Percentiles rank a stretch among this genome's conserved stretches.
Evolutionary conservation across 2,329 filamentous ascomycete species (phyloP).

Genomic region (Trichoderma lentiforme): DNA sequence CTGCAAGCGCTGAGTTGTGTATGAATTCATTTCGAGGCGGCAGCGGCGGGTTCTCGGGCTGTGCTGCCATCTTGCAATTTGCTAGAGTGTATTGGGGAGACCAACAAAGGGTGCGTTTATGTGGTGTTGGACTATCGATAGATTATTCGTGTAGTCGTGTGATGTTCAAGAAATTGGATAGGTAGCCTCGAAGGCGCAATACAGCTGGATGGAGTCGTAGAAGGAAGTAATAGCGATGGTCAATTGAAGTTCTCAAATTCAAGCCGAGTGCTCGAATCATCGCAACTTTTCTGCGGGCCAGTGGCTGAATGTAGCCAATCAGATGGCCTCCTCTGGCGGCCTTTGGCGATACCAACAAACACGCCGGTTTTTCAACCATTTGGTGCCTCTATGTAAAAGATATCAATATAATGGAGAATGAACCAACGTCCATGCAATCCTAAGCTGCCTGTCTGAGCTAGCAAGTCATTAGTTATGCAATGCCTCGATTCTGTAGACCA

Average conservation of each 20-base stretch:
- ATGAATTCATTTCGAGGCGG: constrained; percentile 37
- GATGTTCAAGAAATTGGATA: not conserved
- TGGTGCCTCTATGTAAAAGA: not conserved
- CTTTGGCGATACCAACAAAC: not conserved
- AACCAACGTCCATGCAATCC: not conserved
- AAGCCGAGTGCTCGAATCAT: not conserved
- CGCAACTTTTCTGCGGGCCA: constrained; percentile 19
- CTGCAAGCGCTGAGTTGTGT: constrained; percentile 48
- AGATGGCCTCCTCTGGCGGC: not conserved
- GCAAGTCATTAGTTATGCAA: not conserved
- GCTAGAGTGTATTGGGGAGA: not conserved
- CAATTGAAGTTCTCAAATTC: not conserved
- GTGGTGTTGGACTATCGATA: not conserved
- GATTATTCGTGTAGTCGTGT: not conserved
- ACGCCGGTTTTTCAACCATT: not conserved
- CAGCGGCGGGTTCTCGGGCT: constrained; percentile 27
- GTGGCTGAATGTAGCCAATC: not conserved
- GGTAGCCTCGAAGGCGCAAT: not conserved
- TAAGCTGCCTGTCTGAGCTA: not conserved
- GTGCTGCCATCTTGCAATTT: constrained; percentile 28
- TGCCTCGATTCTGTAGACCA: not conserved
- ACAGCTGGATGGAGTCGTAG: not conserved
- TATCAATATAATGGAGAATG: not conserved
- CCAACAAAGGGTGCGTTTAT: not conserved
- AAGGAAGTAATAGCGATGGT: not conserved